Evolutionary conservation across 805 yeast genomes (phyloP).

Genomic region (Candida ulmi): DNA sequence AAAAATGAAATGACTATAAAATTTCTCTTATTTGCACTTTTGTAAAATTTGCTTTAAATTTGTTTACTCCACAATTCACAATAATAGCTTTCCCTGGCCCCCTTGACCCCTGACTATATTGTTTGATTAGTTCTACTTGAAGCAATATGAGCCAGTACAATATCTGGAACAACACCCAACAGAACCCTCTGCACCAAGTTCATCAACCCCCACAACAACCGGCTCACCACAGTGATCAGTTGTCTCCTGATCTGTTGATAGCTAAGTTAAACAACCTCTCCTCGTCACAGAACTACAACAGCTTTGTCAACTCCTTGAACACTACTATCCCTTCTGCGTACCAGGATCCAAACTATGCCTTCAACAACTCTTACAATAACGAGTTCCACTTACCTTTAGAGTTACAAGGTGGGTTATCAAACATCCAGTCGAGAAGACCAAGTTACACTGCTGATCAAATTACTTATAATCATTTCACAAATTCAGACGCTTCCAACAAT

Average conservation of each 20-base stretch:
- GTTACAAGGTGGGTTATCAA: constrained; percentile 60
- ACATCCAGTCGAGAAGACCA: constrained; percentile 64
- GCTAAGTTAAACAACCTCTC: constrained; percentile 18
- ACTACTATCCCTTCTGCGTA: constrained; percentile 2
- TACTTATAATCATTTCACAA: constrained; percentile 27
- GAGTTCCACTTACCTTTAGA: constrained; percentile 41
- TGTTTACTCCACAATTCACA: not conserved
- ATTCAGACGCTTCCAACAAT: constrained; percentile 6
- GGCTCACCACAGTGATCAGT: not conserved
- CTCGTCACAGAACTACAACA: constrained; percentile 12
- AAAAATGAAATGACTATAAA: not conserved
- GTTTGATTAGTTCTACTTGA: too few relatives aligned
- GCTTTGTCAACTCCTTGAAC: constrained; percentile 8
- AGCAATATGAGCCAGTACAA: not conserved
- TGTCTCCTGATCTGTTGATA: constrained; percentile 21
- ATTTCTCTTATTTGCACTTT: not conserved
- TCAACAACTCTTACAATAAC: constrained; percentile 5
- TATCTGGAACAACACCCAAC: not conserved
- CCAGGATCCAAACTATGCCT: constrained; percentile 1
- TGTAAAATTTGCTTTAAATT: not conserved
- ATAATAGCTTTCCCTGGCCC: too few relatives aligned
- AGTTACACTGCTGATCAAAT: constrained; percentile 56
- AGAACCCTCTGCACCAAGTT: not conserved
- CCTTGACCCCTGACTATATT: too few relatives aligned
- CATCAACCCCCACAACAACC: not conserved